These are phyloP conservation scores for Tricholoma matsutake DNA, from an alignment of 768 basidiomycete species.

Conservation along the genomic window DNA sequence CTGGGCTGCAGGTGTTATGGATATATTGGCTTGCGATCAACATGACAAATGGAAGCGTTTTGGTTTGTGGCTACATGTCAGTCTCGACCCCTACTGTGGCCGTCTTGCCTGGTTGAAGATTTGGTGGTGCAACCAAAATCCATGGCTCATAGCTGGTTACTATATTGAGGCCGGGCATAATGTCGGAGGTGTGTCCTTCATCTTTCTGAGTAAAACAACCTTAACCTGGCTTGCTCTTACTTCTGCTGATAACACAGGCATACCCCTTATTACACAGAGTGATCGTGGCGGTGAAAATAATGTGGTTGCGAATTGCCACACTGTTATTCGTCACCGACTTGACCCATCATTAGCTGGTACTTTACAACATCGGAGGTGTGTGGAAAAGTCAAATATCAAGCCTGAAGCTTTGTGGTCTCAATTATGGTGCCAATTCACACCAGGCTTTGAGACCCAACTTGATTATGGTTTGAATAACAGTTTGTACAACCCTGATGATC, in stretches of 20 bases:
- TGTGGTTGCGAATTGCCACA: slow-evolving; percentile 36
- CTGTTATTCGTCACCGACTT: slow-evolving; percentile 30
- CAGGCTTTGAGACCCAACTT: slow-evolving; percentile 41
- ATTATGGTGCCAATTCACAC: slow-evolving; percentile 27
- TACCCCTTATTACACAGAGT: no score
- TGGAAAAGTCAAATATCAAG: slow-evolving; percentile 20
- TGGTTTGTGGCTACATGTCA: no score
- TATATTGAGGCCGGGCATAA: no score
- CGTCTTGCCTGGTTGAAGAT: slow-evolving; percentile 25
- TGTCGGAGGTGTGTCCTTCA: no score
- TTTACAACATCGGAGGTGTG: slow-evolving; percentile 37
- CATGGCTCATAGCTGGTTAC: slow-evolving; percentile 22
- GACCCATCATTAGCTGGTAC: slow-evolving; percentile 29
- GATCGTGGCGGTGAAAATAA: no score
- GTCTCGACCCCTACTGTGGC: slow-evolving; percentile 29
- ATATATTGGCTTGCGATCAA: slow-evolving; percentile 35
- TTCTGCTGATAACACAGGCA: no score
- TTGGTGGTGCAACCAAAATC: no score
- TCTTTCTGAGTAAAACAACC: no score
- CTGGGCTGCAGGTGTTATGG: slow-evolving; percentile 41
- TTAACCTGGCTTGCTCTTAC: no score
- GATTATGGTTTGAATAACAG: no score
- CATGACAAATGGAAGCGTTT: slow-evolving; percentile 50
- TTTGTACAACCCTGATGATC: no score
- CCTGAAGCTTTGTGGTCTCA: no score